phyloP scores from a whole-genome alignment of 345 rosid genomes.

The Gynandropsis gynandra region DNA sequence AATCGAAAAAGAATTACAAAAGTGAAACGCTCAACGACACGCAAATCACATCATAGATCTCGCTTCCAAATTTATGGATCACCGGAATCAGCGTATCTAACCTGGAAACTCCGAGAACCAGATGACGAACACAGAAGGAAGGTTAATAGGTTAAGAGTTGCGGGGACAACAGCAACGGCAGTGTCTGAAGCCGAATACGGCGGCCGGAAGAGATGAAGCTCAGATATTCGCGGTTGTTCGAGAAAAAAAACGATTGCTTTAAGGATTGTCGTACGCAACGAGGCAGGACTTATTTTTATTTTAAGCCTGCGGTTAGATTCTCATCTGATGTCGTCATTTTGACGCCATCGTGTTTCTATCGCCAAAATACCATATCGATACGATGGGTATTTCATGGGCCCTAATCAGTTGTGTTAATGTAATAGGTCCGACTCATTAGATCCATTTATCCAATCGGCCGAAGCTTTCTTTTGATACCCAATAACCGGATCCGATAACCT shows the following conservation, averaged over 20 bases:
- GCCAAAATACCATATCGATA: constrained; percentile 5
- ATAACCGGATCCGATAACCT: too few species aligned
- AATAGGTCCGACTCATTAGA: constrained; percentile 3
- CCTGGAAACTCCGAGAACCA: constrained; percentile 9
- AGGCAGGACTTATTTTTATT: constrained; percentile 6
- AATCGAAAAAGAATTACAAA: constrained; percentile 18
- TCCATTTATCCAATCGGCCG: not conserved
- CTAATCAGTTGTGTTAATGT: not conserved
- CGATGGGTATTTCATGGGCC: not conserved
- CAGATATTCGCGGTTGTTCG: constrained; percentile 16
- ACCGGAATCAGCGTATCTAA: constrained; percentile 8
- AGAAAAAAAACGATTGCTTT: constrained; percentile 26
- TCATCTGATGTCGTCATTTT: constrained; percentile 30
- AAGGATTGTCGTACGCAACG: constrained; percentile 28
- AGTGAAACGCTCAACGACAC: constrained; percentile 4
- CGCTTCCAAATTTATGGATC: constrained; percentile 19
- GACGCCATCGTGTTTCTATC: constrained; percentile 26
- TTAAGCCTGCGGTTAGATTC: constrained; percentile 28
- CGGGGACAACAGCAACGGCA: not conserved
- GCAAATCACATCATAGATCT: constrained; percentile 18
- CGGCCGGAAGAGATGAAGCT: constrained; percentile 18
- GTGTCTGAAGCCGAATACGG: constrained; percentile 14
- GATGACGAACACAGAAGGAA: not conserved
- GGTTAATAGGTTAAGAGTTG: constrained; percentile 5
- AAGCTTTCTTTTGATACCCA: too few species aligned